Percentiles rank a stretch among this genome's conserved stretches.
Conservation (phyloP, 1,284 basidiomycete species). For the Heterobasidion irregulare region DNA sequence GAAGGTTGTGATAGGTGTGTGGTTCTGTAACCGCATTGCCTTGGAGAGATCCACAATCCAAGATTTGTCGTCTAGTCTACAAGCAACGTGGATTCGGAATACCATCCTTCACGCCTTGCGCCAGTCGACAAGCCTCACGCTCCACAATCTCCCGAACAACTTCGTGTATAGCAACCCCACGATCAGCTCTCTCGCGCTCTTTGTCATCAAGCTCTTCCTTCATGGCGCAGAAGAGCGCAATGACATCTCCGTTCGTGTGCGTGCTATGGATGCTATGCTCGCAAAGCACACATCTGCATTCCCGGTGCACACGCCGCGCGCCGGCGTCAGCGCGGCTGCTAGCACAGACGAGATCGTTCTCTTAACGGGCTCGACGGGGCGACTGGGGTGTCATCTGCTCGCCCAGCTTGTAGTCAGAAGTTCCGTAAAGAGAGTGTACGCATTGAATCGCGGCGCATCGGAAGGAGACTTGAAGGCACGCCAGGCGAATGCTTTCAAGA, state of each 20-base stretch:
- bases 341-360: conserved; percentile 15
- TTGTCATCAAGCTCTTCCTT: neutral
- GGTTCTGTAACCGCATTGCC: no score
- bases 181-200: neutral
- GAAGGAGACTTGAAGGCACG: conserved; percentile 11
- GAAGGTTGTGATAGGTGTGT: conserved; percentile 14
- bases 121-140: neutral
- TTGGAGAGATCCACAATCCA: neutral
- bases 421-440: conserved; percentile 15
- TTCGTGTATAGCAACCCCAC: conserved; percentile 8
- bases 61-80: conserved; percentile 1
- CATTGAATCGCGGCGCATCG: conserved; percentile 13
- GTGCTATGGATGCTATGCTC: conserved; percentile 8
- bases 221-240: neutral
- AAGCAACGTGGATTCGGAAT: conserved; percentile 12
- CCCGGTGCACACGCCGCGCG: conserved; percentile 3
- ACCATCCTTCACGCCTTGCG: conserved; percentile 7
- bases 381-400: conserved; percentile 17
- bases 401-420: conserved; percentile 13
- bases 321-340: neutral
- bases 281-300: conserved; percentile 11
- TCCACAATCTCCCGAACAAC: conserved; percentile 1
- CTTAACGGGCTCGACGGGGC: conserved; percentile 19
- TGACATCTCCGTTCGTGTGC: neutral
- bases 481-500: conserved; percentile 21